Conservation (phyloP, 78 protist species). For the Salpingoeca rosetta region DNA sequence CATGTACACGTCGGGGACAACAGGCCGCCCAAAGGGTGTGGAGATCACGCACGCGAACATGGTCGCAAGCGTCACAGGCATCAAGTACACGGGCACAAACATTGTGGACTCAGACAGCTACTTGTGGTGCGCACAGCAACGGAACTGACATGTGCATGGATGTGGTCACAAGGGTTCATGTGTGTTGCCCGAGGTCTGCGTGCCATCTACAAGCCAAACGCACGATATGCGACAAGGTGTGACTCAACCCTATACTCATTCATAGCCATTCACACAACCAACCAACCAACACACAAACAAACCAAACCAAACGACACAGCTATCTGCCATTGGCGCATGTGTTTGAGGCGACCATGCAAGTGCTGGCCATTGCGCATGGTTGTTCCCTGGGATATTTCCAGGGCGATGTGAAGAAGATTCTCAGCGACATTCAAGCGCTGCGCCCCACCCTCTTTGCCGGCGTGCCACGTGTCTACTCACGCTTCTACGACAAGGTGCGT, state of each 20-base stretch:
- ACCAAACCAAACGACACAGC: conserved; percentile 51
- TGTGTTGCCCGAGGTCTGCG: conserved; percentile 1
- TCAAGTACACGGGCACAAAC: background rate
- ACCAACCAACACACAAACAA: too few relatives aligned
- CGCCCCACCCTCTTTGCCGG: conserved; percentile 81
- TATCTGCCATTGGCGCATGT: conserved; percentile 94
- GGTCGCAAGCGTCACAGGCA: background rate
- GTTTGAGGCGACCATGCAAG: conserved; percentile 58
- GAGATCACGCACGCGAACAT: conserved; percentile 21
- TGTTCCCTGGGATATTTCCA: conserved; percentile 56
- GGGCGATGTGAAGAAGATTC: conserved; percentile 45
- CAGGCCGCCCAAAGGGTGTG: conserved; percentile 85
- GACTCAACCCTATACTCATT: background rate
- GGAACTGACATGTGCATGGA: background rate
- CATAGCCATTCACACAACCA: too few relatives aligned
- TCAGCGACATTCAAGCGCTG: conserved; percentile 63
- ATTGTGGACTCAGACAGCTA: background rate
- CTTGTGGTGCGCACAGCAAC: background rate
- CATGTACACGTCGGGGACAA: conserved; percentile 91
- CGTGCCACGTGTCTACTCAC: conserved; percentile 88
- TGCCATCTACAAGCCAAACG: background rate
- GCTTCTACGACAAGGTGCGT: conserved; percentile 61
- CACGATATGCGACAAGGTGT: background rate
- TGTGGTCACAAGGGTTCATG: conserved; percentile 21
- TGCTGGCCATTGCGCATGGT: conserved; percentile 24